These are phyloP conservation scores for Verticillium alfalfae DNA, from an alignment of 2,329 filamentous ascomycete species.

Conservation along the genomic window DNA sequence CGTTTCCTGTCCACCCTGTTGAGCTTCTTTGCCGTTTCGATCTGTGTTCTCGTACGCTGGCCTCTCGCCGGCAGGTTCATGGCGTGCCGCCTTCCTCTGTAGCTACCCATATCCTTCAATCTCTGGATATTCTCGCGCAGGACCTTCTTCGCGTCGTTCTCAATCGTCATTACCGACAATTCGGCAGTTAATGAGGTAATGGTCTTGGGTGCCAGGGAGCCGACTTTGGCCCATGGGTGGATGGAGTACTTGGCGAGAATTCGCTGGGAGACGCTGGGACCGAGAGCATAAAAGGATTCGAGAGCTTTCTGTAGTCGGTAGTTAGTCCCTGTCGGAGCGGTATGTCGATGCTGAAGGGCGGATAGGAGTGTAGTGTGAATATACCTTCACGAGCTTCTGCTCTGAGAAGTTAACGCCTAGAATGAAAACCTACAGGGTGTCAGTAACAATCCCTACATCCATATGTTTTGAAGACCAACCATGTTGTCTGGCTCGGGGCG, in stretches of 20 bases:
- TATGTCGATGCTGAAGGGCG: neutral
- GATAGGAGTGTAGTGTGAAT: slow-evolving; percentile 8
- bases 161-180: slow-evolving; percentile 86
- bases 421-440: slow-evolving; percentile 64
- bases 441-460: neutral
- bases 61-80: slow-evolving; percentile 89
- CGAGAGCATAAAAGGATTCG: slow-evolving; percentile 81
- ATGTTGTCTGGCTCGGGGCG: slow-evolving; percentile 5
- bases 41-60: slow-evolving; percentile 78
- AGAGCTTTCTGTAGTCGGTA: slow-evolving; percentile 56
- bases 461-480: slow-evolving; percentile 1
- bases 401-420: slow-evolving; percentile 83
- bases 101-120: slow-evolving; percentile 84
- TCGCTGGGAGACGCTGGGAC: slow-evolving; percentile 60
- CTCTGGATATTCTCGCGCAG: slow-evolving; percentile 81
- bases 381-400: slow-evolving; percentile 75
- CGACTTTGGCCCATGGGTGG: slow-evolving; percentile 75
- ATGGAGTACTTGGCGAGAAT: slow-evolving; percentile 89
- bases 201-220: slow-evolving; percentile 67
- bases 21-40: slow-evolving; percentile 53
- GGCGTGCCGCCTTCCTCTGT: slow-evolving; percentile 84
- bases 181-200: slow-evolving; percentile 79
- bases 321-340: neutral
- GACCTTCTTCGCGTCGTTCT: slow-evolving; percentile 75
- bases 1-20: slow-evolving; percentile 49